These are phyloP conservation scores for Neopestalotiopsis clavispora DNA, from an alignment of 2,329 filamentous ascomycete species.

Conservation along the genomic window DNA sequence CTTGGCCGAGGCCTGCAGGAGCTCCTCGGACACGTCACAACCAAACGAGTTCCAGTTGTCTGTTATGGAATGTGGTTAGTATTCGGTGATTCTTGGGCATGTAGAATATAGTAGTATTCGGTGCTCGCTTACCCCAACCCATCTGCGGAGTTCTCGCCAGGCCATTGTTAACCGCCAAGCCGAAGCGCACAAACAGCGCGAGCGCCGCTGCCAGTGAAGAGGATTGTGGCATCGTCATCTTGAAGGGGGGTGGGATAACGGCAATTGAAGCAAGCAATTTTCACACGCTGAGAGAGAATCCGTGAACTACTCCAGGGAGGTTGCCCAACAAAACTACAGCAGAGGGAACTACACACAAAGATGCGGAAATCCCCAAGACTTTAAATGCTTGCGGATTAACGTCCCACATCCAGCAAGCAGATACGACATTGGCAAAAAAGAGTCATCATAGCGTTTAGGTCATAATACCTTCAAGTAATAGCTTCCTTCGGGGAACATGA, in stretches of 20 bases:
- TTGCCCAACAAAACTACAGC: background rate
- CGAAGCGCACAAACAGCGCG: background rate
- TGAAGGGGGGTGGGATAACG: background rate
- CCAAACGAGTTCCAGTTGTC: slow-evolving; percentile 19
- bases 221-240: background rate
- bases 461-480: slow-evolving; percentile 10
- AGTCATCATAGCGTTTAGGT: background rate
- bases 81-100: background rate
- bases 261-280: background rate
- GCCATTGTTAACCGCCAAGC: slow-evolving; percentile 13
- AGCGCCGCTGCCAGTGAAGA: slow-evolving; percentile 1
- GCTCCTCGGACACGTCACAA: slow-evolving; percentile 16
- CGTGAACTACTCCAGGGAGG: background rate
- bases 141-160: slow-evolving; percentile 5
- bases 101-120: background rate
- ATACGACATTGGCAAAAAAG: background rate
- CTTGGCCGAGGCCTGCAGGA: slow-evolving; percentile 8
- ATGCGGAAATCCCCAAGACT: background rate
- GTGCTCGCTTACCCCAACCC: slow-evolving; percentile 12
- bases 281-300: background rate
- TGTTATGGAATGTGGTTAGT: background rate
- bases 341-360: background rate
- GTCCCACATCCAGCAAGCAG: background rate
- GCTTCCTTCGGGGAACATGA: slow-evolving; percentile 10
- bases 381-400: slow-evolving; percentile 1